Evolutionary conservation across 2,329 filamentous ascomycete species (phyloP), one percentile per base, ranked within the genome.

Genomic region (Aspergillus fumigatus): DNA sequence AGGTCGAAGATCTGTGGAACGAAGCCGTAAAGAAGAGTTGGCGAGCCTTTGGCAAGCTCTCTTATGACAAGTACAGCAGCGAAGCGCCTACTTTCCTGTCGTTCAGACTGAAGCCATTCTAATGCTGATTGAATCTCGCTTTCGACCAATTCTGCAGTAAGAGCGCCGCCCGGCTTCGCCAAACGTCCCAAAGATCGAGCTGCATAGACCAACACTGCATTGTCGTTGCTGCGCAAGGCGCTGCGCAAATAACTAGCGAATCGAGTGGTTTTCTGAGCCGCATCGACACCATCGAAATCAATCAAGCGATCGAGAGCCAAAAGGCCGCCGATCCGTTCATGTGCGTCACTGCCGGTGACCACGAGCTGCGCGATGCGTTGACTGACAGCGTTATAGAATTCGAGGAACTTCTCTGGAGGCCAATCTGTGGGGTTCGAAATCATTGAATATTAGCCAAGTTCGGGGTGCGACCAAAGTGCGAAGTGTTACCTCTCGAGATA

Each of bases 111-210:
- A 56, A 99, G 84, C 90, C 92, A 97, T 77, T 99, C 94, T 53
- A 99, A 81, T 1, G 95, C 92, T 19, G 92, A 94, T 73, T 97
- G 95, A 59, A 97, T 92, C 75, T 99, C 93, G 54, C 92, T 93
- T 70, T 99, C 94, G 56, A 99, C 94, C 54, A 99, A 80, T 74
- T 97, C 93, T 7, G 93, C 95, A 48, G 96, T 96, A 61, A 97
- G 81, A 32, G 94, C 92, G 58, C 94, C 94, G 60, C 94, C 94
- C 0, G 94, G 94, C 64, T 90, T 88, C 59, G 93, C 96, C 58
- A 99, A 83, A 70, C 92, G 90, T 48, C 94, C 94, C 27, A 99
- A 81, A 3, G 93, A 92, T 63, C 89, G 86, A 45, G 94, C 92
- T 4, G 95, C 94, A 11, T 90, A 87, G 55, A 95, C 86, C 88